Percentiles rank a stretch among this genome's conserved stretches.
Evolutionary conservation across 768 basidiomycete species (phyloP).

Genomic region (Lactifluus subvellereus): DNA sequence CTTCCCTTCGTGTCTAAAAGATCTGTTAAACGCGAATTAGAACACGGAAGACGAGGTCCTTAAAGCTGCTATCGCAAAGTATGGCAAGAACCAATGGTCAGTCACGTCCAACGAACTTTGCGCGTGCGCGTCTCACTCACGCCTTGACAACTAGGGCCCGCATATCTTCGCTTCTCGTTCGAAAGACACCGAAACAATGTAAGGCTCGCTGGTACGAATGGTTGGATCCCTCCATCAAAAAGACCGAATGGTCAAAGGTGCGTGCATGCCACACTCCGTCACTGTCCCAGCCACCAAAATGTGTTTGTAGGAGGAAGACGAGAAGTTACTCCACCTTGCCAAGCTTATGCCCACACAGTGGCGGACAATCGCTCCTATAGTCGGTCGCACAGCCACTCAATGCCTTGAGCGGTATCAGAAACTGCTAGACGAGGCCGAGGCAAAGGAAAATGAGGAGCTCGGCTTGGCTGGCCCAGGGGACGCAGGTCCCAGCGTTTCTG

Average conservation of each 20-base stretch:
- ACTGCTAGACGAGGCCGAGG: constrained; percentile 93
- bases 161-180: constrained; percentile 93
- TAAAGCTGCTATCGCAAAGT: constrained; percentile 97
- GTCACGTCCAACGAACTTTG: constrained; percentile 17
- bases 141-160: constrained; percentile 68
- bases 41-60: constrained; percentile 98
- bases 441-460: constrained; percentile 92
- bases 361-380: constrained; percentile 98
- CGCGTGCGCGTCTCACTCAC: constrained; percentile 4
- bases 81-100: constrained; percentile 93
- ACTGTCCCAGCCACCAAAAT: not conserved
- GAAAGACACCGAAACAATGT: constrained; percentile 99
- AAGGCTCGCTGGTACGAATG: constrained; percentile 99
- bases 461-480: constrained; percentile 84
- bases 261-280: constrained; percentile 23
- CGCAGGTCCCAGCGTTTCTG: constrained; percentile 81
- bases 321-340: constrained; percentile 94
- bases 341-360: constrained; percentile 99
- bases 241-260: constrained; percentile 99
- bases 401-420: constrained; percentile 99
- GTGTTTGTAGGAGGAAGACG: constrained; percentile 78
- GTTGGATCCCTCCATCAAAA: constrained; percentile 99
- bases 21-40: constrained; percentile 34
- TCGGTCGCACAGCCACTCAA: constrained; percentile 95
- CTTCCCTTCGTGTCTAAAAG: not conserved